Evolutionary conservation across 495 filamentous ascomycete genomes (phyloP).

Genomic region (Arthonia radiata): DNA sequence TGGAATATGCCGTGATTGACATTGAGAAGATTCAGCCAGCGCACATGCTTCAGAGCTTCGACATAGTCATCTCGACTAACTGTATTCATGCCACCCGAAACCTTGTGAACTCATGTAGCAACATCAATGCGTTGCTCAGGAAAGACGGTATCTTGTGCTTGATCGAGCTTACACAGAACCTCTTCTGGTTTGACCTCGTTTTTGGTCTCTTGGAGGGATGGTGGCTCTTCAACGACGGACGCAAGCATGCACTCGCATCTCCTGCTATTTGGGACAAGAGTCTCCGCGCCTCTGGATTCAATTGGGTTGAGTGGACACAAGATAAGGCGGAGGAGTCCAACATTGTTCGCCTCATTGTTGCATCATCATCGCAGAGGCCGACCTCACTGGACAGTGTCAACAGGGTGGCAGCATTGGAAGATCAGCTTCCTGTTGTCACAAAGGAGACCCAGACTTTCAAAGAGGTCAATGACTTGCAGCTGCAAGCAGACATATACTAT

Average conservation of each 20-base stretch:
- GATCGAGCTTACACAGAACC: conserved; percentile 18
- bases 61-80: conserved; percentile 22
- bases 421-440: too few relatives aligned
- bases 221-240: conserved; percentile 24
- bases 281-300: conserved; percentile 13
- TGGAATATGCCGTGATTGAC: conserved; percentile 17
- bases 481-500: conserved; percentile 23
- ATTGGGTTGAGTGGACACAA: conserved; percentile 15
- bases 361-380: too few relatives aligned
- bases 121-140: conserved; percentile 15
- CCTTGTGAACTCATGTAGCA: conserved; percentile 8
- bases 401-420: too few relatives aligned
- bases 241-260: conserved; percentile 13
- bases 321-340: conserved; percentile 9
- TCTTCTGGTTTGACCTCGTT: conserved; percentile 19
- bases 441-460: conserved; percentile 16
- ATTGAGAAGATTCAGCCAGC: conserved; percentile 15
- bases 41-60: conserved; percentile 13
- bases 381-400: too few relatives aligned
- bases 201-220: conserved; percentile 25
- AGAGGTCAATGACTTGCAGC: conserved; percentile 6
- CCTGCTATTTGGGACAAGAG: conserved; percentile 13
- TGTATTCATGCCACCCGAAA: conserved; percentile 22
- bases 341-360: conserved; percentile 10
- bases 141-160: conserved; percentile 19